Evolutionary conservation across 2,329 filamentous ascomycete genomes (phyloP), one percentile per base, ranked within the genome.

Genomic region (Sporothrix humicola): DNA sequence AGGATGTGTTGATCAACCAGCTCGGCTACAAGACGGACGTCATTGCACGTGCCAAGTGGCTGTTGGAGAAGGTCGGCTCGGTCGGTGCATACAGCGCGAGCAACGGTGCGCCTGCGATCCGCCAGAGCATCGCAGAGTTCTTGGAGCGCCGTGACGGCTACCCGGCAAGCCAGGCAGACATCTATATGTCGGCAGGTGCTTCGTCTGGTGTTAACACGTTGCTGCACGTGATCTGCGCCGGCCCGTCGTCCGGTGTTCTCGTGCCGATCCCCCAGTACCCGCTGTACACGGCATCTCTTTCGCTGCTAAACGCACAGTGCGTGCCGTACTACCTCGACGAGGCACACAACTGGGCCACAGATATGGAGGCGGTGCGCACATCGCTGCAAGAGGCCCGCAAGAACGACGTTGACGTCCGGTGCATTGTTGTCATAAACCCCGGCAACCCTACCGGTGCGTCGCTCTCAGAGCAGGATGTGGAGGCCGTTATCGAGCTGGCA

Each of bases 201-300:
- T 98, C 95, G 2, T 93, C 95, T 3, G 96, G 95, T 77, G 96
- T 99, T 76, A 97, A 95, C 86, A 97, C 95, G 13, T 90, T 98
- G 77, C 88, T 99, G 75, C 91, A 96, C 84, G 87, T 97, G 81
- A 93, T 99, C 81, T 97, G 94, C 84, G 89, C 93, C 71, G 86
- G 87, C 71, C 89, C 91, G 69, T 87, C 92, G 74, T 92, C 92
- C 5, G 96, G 96, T 75, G 89, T 99, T 73, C 90, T 99, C 75
- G 92, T 98, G 23, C 96, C 95, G 31, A 98, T 99, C 78, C 96
- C 96, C 7, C 96, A 99, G 83, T 99, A 99, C 83, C 96, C 96
- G 31, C 91, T 99, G 68, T 99, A 99, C 85, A 98, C 95, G 9
- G 96, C 96, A 37, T 96, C 95, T 0, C 89, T 99, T 76, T 87